Conservation (phyloP, 179 eudicot species). For the Monotropa hypopitys region DNA sequence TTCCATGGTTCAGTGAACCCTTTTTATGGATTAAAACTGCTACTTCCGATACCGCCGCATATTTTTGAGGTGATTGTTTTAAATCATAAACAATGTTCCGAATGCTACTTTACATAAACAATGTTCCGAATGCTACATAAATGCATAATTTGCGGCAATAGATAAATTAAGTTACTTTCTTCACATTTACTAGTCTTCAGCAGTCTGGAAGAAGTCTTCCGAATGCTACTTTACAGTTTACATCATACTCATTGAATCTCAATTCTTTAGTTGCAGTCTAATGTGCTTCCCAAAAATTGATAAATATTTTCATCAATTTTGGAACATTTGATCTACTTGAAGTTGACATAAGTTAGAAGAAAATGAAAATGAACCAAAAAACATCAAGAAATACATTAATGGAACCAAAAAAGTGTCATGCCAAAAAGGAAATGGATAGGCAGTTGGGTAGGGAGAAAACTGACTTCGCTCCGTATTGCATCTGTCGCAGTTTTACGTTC, state of each 20-base stretch:
- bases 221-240: not conserved
- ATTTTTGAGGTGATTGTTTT: not conserved
- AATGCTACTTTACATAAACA: too few relatives aligned
- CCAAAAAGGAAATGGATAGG: not conserved
- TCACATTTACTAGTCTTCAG: not conserved
- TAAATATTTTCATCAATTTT: not conserved
- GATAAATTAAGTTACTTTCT: not conserved
- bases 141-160: not conserved
- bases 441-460: slow-evolving; percentile 13
- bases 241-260: not conserved
- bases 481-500: slow-evolving; percentile 73
- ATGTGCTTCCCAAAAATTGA: not conserved
- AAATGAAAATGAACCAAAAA: not conserved
- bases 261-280: not conserved
- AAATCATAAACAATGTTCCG: not conserved
- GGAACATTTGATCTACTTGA: too few relatives aligned
- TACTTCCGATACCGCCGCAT: too few relatives aligned
- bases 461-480: slow-evolving; percentile 72
- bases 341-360: not conserved
- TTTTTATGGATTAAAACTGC: not conserved
- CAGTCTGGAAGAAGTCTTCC: not conserved
- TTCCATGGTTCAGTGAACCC: not conserved
- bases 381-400: not conserved
- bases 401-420: not conserved
- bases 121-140: too few relatives aligned